A percentile compares a stretch with the other conserved stretches of the same genome.
Evolutionary conservation across 2,329 filamentous ascomycete species (phyloP).

Genomic region (Curvularia sp.): DNA sequence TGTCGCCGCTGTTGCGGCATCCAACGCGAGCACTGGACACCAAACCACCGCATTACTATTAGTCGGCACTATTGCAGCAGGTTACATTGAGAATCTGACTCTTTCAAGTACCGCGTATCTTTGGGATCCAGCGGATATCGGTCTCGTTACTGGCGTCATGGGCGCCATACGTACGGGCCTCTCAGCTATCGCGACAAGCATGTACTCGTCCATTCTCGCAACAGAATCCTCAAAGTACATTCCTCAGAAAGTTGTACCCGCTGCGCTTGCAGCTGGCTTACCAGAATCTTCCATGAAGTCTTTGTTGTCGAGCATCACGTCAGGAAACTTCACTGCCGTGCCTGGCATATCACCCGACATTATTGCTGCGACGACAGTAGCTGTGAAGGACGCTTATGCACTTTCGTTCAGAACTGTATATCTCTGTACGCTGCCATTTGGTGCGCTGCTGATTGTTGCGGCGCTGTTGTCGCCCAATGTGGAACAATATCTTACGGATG

Average conservation of each 20-base stretch:
- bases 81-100: conserved; percentile 45
- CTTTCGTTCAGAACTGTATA: conserved; percentile 58
- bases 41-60: conserved; percentile 33
- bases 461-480: conserved; percentile 54
- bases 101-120: conserved; percentile 38
- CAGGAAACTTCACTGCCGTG: conserved; percentile 34
- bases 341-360: conserved; percentile 38
- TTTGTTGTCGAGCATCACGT: conserved; percentile 34
- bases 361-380: conserved; percentile 41
- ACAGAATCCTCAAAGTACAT: conserved; percentile 39
- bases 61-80: conserved; percentile 37
- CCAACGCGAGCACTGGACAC: conserved; percentile 25
- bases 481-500: conserved; percentile 54
- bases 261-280: conserved; percentile 35
- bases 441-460: conserved; percentile 47
- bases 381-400: conserved; percentile 54
- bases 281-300: conserved; percentile 30
- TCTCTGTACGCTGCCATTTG: conserved; percentile 51
- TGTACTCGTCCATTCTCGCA: conserved; percentile 44
- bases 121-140: conserved; percentile 45
- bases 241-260: conserved; percentile 36
- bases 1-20: conserved; percentile 36
- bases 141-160: conserved; percentile 42
- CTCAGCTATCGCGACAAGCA: conserved; percentile 36
- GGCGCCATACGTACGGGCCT: conserved; percentile 41